Base-by-base conservation (phyloP, 768 basidiomycete species). In the Clitopilus hobsonii region DNA sequence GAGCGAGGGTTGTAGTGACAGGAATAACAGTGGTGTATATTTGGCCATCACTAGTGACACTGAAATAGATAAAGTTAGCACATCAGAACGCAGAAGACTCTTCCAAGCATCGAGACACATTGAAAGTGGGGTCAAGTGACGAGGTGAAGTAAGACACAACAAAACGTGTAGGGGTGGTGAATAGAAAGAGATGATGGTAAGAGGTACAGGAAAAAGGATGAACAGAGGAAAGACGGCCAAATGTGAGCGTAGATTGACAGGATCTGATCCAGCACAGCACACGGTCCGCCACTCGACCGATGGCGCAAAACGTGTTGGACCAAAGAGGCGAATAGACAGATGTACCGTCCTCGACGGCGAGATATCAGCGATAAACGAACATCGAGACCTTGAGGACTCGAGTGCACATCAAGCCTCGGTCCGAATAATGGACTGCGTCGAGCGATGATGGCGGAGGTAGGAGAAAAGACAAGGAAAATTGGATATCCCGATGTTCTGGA, bases 1-100 rank as follows among this genome's bases (percentile, higher is more conserved):
- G 59, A 11, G 63, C 56, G 32, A 69, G 14, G 26, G 66, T 63
- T 22, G 63, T 63, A 1, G 71, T 73, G 30, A 61, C 53, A 24
- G 55, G 28, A 11, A 70, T 20, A 30, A 67, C 60, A 6, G 62
- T 60, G 5, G 71, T 73, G 52, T 59, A 60, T n/a, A 62, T 36
- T 32, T 65, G 64, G 3, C 74, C 74, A 60, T 71, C 25, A 22
- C 56, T 58, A 2, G 50, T 56, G 18, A 54, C 49, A 13, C 56
- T 58, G 22, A 11, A 23, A 20, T 18, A 45, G 41, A 4, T 18
- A 18, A 18, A 45, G 18, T 18, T 18, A 20, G 16, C n/a, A n/a
- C n/a, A 23, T 23, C 41, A 45, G 16, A 10, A 45, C 22, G n/a
- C n/a, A n/a, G n/a, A n/a, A n/a, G n/a, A n/a, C n/a, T n/a, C n/a